A percentile compares a stretch with the other conserved stretches of the same genome.
These are phyloP conservation scores for Nakaseomyces uthaithaninus DNA, from an alignment of 1,139 yeast genomes.

Conservation along the genomic window DNA sequence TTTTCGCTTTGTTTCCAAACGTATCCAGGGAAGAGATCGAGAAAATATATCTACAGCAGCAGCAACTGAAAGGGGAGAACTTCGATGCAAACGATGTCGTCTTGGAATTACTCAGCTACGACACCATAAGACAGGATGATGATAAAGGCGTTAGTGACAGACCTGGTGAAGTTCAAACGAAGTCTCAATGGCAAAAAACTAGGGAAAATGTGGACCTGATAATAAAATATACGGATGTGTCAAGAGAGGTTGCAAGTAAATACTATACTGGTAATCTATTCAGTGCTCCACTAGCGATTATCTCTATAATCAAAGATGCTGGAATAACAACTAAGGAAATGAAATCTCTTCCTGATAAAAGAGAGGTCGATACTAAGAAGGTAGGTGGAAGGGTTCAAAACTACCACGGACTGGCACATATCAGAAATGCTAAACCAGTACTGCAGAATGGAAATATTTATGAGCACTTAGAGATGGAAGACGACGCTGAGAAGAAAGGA, in stretches of 20 bases:
- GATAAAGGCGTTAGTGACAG: conserved; percentile 1
- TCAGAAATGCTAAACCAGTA: conserved; percentile 1
- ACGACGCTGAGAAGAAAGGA: not conserved
- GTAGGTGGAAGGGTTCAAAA: conserved; percentile 18
- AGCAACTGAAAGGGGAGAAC: conserved; percentile 3
- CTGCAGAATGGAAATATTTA: not conserved
- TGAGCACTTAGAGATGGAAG: not conserved
- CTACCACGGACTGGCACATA: conserved; percentile 18
- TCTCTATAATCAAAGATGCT: not conserved
- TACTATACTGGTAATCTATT: conserved; percentile 7
- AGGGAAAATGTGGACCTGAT: conserved; percentile 14
- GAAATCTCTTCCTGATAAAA: not conserved
- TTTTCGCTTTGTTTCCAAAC: conserved; percentile 16
- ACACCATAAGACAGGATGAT: conserved; percentile 13
- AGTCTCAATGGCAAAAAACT: conserved; percentile 10
- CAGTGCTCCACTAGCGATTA: conserved; percentile 4
- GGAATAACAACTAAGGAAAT: too few relatives aligned
- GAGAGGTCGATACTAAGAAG: not conserved
- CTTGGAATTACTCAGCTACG: conserved; percentile 18
- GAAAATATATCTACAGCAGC: conserved; percentile 10
- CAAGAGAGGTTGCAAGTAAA: conserved; percentile 16
- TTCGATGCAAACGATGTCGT: conserved; percentile 14
- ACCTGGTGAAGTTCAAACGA: conserved; percentile 1
- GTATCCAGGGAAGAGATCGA: conserved; percentile 8
- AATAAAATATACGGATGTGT: conserved; percentile 16